Evolutionary conservation across 2,329 filamentous ascomycete genomes (phyloP).

Genomic region (Endoconidiophora laricicola): DNA sequence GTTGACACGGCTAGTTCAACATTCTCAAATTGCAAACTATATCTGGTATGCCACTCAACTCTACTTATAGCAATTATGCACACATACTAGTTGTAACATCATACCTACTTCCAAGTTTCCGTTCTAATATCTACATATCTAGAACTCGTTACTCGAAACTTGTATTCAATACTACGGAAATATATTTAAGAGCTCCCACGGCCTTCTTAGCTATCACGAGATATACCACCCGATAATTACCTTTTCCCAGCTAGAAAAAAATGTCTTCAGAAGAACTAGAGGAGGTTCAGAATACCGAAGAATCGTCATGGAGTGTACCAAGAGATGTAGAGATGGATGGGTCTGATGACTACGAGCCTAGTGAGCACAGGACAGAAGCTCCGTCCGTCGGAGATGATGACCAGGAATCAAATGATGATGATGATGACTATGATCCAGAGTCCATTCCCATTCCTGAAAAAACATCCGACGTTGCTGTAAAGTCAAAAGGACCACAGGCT

Average conservation of each 20-base stretch:
- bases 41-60: too few species aligned
- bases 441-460: constrained; percentile 31
- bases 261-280: constrained; percentile 10
- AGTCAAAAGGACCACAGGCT: constrained; percentile 29
- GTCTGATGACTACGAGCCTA: constrained; percentile 13
- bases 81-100: too few species aligned
- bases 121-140: too few species aligned
- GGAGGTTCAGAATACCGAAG: background rate
- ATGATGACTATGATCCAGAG: constrained; percentile 41
- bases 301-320: constrained; percentile 3
- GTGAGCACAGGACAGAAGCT: constrained; percentile 11
- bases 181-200: too few species aligned
- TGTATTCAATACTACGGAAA: too few species aligned
- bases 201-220: too few species aligned
- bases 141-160: too few species aligned
- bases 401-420: constrained; percentile 21
- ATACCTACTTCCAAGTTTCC: too few species aligned
- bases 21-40: too few species aligned
- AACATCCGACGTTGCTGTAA: constrained; percentile 18
- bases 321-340: constrained; percentile 10
- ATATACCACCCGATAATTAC: too few species aligned
- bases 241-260: background rate
- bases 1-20: too few species aligned
- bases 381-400: constrained; percentile 10
- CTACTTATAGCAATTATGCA: too few species aligned